Conservation (phyloP, 2,329 filamentous ascomycete genomes). For the Calcarisporium arbuscula region DNA sequence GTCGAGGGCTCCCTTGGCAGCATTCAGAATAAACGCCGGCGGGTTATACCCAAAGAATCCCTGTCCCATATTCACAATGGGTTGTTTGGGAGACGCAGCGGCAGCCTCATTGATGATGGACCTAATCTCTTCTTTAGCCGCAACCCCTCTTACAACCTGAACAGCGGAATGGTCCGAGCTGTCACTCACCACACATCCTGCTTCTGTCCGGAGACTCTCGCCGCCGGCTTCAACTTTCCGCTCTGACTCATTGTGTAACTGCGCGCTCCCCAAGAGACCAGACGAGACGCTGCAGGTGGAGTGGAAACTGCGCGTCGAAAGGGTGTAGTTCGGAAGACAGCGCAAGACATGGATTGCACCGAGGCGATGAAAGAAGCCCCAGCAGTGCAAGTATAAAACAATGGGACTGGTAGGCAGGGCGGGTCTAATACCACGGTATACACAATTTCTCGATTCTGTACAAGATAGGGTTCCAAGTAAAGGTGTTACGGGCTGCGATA, state of each 20-base stretch:
- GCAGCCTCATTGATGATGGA: constrained; percentile 62
- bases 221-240: constrained; percentile 43
- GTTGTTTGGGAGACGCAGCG: constrained; percentile 54
- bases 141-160: background rate
- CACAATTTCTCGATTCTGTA: no score
- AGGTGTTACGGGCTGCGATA: no score
- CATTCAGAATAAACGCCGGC: constrained; percentile 81
- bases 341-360: background rate
- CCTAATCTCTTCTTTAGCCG: no score
- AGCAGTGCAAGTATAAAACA: no score
- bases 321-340: no score
- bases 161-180: background rate
- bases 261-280: background rate
- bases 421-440: no score
- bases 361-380: no score
- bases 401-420: no score
- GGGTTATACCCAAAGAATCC: constrained; percentile 90
- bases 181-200: constrained; percentile 47
- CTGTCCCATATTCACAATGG: constrained; percentile 60
- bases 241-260: constrained; percentile 33
- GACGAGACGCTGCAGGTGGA: constrained; percentile 9
- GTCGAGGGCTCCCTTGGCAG: constrained; percentile 83
- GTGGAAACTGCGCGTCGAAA: constrained; percentile 12
- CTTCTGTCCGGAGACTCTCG: constrained; percentile 41
- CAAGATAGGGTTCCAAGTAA: no score